phyloP scores from a whole-genome alignment of 2,329 filamentous ascomycete species.

The Hypomyces rosellus region DNA sequence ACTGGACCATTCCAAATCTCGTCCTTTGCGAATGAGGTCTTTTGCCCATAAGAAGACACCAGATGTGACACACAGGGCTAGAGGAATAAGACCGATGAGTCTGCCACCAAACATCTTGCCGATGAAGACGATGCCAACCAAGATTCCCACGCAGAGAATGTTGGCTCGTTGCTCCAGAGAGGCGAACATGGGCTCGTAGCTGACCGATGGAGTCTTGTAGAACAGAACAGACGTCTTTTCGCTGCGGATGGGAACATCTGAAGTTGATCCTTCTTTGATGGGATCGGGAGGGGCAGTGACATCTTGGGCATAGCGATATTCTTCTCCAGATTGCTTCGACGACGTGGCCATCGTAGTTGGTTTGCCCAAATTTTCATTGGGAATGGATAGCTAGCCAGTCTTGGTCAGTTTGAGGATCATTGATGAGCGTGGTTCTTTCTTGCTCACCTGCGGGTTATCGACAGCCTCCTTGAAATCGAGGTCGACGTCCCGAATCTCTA shows the following conservation, averaged over 20 bases:
- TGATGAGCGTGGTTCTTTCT: neutral
- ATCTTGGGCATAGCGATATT: conserved; percentile 83
- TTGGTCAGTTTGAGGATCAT: conserved; percentile 2
- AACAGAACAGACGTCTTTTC: conserved; percentile 97
- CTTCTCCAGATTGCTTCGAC: conserved; percentile 62
- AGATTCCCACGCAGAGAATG: conserved; percentile 62
- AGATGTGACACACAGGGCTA: conserved; percentile 64
- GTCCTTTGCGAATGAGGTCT: conserved; percentile 73
- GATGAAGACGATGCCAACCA: conserved; percentile 66
- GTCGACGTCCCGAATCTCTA: conserved; percentile 78
- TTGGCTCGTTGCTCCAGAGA: conserved; percentile 69
- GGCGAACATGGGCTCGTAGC: conserved; percentile 82
- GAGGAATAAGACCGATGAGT: conserved; percentile 67
- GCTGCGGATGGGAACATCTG: conserved; percentile 90
- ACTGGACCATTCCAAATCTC: conserved; percentile 80
- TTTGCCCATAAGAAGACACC: conserved; percentile 88
- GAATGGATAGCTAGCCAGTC: conserved; percentile 61
- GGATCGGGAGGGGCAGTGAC: conserved; percentile 87
- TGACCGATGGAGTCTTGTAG: conserved; percentile 85
- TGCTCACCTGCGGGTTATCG: conserved; percentile 60
- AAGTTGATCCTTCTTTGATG: conserved; percentile 71
- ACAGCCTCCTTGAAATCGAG: conserved; percentile 61
- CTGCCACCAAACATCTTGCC: conserved; percentile 75
- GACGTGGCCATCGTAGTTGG: conserved; percentile 67
- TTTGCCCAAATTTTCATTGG: conserved; percentile 82